Conservation (phyloP, 768 basidiomycete species). For the Infundibulicybe gibba region DNA sequence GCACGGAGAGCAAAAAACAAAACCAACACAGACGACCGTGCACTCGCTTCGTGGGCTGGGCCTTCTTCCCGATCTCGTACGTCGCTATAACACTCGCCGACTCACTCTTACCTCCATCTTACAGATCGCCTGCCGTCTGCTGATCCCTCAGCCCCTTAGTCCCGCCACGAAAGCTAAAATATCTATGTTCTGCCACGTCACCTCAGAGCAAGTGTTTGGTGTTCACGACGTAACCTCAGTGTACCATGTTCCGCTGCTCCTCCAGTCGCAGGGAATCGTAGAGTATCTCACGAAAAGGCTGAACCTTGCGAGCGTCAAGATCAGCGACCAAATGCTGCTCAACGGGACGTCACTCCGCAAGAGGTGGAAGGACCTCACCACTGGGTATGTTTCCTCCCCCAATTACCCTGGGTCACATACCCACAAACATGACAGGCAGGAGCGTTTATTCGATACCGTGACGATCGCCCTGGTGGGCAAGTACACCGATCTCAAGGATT, state of each 20-base stretch:
- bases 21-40: slow-evolving; percentile 96
- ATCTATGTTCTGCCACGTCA: slow-evolving; percentile 98
- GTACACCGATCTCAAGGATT: slow-evolving; percentile 95
- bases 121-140: slow-evolving; percentile 90
- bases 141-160: slow-evolving; percentile 78
- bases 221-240: slow-evolving; percentile 96
- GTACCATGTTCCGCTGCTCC: slow-evolving; percentile 92
- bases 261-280: slow-evolving; percentile 91
- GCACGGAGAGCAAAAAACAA: slow-evolving; percentile 99
- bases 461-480: slow-evolving; percentile 93
- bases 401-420: no score
- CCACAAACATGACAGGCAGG: no score
- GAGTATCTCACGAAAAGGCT: slow-evolving; percentile 79
- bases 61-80: slow-evolving; percentile 76
- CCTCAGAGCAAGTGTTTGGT: slow-evolving; percentile 84
- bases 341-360: slow-evolving; percentile 64
- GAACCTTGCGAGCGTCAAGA: slow-evolving; percentile 56
- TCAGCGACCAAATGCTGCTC: slow-evolving; percentile 52
- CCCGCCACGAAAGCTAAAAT: slow-evolving; percentile 91
- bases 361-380: slow-evolving; percentile 83
- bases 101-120: neutral
- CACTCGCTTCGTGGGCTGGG: slow-evolving; percentile 91
- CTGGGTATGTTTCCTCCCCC: slow-evolving; percentile 69
- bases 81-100: neutral
- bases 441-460: slow-evolving; percentile 86